phyloP scores from a whole-genome alignment of 2,329 filamentous ascomycete genomes.

The Fusarium sp. region DNA sequence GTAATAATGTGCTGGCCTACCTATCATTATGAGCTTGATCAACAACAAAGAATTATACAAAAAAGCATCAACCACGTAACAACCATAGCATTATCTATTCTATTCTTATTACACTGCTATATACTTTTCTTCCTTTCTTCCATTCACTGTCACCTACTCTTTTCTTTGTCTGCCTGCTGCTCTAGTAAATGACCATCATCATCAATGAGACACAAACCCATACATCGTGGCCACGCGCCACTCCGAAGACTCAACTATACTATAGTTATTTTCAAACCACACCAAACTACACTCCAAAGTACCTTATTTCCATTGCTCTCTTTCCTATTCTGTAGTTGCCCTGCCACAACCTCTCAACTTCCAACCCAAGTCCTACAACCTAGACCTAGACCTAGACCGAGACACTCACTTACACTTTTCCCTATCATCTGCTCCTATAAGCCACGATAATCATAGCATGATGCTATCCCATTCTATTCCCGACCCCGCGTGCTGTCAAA shows the following conservation, averaged over 20 bases:
- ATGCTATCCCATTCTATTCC: not conserved
- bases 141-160: not conserved
- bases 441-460: constrained; percentile 23
- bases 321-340: not conserved
- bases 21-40: not conserved
- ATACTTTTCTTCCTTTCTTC: not conserved
- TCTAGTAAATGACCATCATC: constrained; percentile 31
- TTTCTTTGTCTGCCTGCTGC: constrained; percentile 15
- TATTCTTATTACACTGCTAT: not conserved
- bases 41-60: constrained; percentile 16
- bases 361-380: constrained; percentile 23
- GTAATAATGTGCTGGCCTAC: not conserved
- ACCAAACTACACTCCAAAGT: constrained; percentile 4
- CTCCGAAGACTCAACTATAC: not conserved
- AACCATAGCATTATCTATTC: not conserved
- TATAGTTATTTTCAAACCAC: constrained; percentile 9
- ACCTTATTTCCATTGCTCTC: not conserved
- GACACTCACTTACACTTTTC: constrained; percentile 34
- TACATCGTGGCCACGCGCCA: constrained; percentile 30
- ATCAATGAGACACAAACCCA: constrained; percentile 34
- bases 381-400: not conserved
- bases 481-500: constrained; percentile 23
- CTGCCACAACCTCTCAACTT: constrained; percentile 21
- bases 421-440: constrained; percentile 32
- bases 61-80: not conserved